Conservation (phyloP, 192 early-diverging fungal species). For the Phycomyces blakesleeanus region DNA sequence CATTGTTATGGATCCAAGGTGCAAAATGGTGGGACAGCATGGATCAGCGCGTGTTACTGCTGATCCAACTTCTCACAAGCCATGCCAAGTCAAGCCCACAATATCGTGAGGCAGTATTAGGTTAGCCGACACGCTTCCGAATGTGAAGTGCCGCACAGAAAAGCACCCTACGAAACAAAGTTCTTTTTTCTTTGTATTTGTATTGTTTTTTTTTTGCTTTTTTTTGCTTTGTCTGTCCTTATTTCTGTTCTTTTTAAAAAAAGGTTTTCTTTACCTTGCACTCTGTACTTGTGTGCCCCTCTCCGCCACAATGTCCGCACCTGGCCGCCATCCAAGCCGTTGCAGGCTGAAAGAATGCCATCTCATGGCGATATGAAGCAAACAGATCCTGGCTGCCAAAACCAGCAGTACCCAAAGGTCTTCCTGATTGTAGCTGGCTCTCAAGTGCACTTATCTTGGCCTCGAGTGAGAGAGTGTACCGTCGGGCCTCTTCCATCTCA, state of each 20-base stretch:
- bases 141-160: neutral
- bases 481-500: constrained; percentile 46
- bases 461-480: constrained; percentile 38
- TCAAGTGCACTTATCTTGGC: constrained; percentile 16
- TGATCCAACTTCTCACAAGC: neutral
- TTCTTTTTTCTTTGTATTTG: neutral
- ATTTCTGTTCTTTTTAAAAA: neutral
- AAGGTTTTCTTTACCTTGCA: constrained; percentile 24
- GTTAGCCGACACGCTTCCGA: constrained; percentile 1
- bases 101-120: neutral
- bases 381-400: constrained; percentile 32
- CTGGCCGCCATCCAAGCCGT: constrained; percentile 16
- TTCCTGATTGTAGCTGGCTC: neutral
- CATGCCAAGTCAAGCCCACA: neutral
- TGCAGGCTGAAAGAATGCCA: constrained; percentile 2
- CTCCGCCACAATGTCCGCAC: constrained; percentile 50
- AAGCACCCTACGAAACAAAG: neutral
- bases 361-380: constrained; percentile 20
- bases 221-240: neutral
- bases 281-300: constrained; percentile 43
- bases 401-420: constrained; percentile 2
- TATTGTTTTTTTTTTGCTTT: no score
- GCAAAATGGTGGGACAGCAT: neutral
- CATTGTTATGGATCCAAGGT: neutral
- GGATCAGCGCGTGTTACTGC: neutral